Evolutionary conservation across 139 green algal genomes (phyloP).

Genomic region (Coelastrella sp.): DNA sequence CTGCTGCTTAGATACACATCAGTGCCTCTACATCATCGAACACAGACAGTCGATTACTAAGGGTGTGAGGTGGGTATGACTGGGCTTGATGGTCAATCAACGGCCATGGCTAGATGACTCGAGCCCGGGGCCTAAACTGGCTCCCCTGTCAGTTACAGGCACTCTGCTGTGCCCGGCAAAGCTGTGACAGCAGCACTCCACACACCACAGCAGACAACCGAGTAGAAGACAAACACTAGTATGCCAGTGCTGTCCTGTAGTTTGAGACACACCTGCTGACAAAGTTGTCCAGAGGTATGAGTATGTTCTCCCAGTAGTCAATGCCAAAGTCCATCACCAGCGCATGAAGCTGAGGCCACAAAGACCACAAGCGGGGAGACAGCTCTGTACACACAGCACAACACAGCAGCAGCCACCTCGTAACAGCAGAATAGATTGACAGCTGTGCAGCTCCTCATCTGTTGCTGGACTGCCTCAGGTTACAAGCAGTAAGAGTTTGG

Average conservation of each 20-base stretch:
- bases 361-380: conserved; percentile 90
- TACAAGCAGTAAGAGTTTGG: too few species aligned
- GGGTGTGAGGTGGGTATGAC: too few species aligned
- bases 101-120: too few species aligned
- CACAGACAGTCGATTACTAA: not conserved
- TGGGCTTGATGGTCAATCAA: not conserved
- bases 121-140: too few species aligned
- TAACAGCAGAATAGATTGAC: too few species aligned
- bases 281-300: conserved; percentile 95
- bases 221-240: not conserved
- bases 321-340: conserved; percentile 86
- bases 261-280: conserved; percentile 69
- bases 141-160: too few species aligned
- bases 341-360: conserved; percentile 89
- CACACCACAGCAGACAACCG: too few species aligned
- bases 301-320: conserved; percentile 90
- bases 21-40: not conserved
- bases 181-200: too few species aligned
- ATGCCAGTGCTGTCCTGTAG: not conserved
- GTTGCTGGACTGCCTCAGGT: too few species aligned
- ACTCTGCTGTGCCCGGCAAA: too few species aligned
- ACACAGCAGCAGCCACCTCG: too few species aligned
- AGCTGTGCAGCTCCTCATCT: too few species aligned
- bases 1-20: conserved; percentile 76
- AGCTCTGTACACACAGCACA: conserved; percentile 24